These are phyloP conservation scores for Auriscalpium vulgare DNA, from an alignment of 768 basidiomycete genomes.

Conservation along the genomic window DNA sequence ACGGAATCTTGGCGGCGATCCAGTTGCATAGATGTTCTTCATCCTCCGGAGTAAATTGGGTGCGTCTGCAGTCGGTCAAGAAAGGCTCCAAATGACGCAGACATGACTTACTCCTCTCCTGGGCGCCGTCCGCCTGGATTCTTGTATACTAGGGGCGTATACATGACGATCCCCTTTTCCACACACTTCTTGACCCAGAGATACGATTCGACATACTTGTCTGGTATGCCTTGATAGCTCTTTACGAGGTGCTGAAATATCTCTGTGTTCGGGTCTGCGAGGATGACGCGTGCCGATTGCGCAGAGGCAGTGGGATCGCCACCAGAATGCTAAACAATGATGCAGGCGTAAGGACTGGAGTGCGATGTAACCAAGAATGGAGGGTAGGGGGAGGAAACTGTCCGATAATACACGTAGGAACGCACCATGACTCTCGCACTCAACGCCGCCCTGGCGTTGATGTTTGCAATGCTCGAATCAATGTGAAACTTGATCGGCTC, in stretches of 20 bases:
- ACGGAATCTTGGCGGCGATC: conserved; percentile 80
- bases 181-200: conserved; percentile 82
- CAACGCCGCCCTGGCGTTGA: conserved; percentile 60
- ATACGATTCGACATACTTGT: conserved; percentile 75
- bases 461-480: conserved; percentile 72
- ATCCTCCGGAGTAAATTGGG: conserved; percentile 70
- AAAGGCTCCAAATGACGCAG: not conserved
- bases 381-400: not conserved
- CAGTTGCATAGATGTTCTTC: conserved; percentile 68
- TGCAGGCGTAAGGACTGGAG: not conserved
- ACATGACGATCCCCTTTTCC: conserved; percentile 54
- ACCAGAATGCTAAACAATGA: conserved; percentile 56
- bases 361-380: not conserved
- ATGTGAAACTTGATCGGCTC: conserved; percentile 69
- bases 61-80: conserved; percentile 40
- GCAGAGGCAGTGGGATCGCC: conserved; percentile 66
- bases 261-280: conserved; percentile 75
- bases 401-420: not conserved
- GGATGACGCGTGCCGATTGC: conserved; percentile 67
- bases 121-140: conserved; percentile 76
- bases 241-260: conserved; percentile 69
- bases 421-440: conserved; percentile 64
- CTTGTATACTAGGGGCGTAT: conserved; percentile 74
- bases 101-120: conserved; percentile 62
- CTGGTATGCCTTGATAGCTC: conserved; percentile 56